Percentiles rank a stretch among this genome's conserved stretches.
Evolutionary conservation across 2,329 filamentous ascomycete genomes (phyloP).

Genomic region (Gaeumannomyces tritici): DNA sequence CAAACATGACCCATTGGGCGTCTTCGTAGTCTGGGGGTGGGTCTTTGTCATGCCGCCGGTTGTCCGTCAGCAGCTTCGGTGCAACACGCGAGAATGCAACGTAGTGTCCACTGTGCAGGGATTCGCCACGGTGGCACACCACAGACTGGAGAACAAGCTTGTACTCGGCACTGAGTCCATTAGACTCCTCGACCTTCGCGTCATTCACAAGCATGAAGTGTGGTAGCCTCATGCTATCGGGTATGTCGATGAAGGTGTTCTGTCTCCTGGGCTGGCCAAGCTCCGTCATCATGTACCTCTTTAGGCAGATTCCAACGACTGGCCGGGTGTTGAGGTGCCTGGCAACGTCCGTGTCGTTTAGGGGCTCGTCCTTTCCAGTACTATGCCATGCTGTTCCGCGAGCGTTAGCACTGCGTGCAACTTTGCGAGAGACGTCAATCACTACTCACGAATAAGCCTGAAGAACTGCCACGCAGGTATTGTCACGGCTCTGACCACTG

Average conservation of each 20-base stretch:
- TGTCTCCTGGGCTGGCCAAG: conserved; percentile 61
- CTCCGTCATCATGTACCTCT: conserved; percentile 71
- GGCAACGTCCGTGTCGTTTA: conserved; percentile 71
- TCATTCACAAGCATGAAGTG: conserved; percentile 80
- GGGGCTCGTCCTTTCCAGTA: conserved; percentile 38
- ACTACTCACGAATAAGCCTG: conserved; percentile 69
- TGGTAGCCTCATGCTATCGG: conserved; percentile 67
- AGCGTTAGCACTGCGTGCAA: background rate
- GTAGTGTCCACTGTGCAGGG: conserved; percentile 85
- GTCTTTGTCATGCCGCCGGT: conserved; percentile 43
- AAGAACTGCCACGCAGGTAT: conserved; percentile 99
- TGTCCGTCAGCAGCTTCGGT: conserved; percentile 50
- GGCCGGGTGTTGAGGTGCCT: conserved; percentile 78
- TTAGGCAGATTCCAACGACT: conserved; percentile 85
- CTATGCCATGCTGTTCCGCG: conserved; percentile 69
- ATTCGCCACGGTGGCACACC: conserved; percentile 82
- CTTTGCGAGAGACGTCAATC: background rate
- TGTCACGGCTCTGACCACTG: conserved; percentile 67
- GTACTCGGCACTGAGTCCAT: conserved; percentile 76
- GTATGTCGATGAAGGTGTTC: conserved; percentile 84
- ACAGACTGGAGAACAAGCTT: conserved; percentile 86
- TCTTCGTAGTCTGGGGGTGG: conserved; percentile 58
- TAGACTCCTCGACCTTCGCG: conserved; percentile 45
- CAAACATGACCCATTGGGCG: conserved; percentile 82
- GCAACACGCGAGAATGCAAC: conserved; percentile 74